Conservation (phyloP, 768 basidiomycete species). For the Floccularia luteovirens region DNA sequence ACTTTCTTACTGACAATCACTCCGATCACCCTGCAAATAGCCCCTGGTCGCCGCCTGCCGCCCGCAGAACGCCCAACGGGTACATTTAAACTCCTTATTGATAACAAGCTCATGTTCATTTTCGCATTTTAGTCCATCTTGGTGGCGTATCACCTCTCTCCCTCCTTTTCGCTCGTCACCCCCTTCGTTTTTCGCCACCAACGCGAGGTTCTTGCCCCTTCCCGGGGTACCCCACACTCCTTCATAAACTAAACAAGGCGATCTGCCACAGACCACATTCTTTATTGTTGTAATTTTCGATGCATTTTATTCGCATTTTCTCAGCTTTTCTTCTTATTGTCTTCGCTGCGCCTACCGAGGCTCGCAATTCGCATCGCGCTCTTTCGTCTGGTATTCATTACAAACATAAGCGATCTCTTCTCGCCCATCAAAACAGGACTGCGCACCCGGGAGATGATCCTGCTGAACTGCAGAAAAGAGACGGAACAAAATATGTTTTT, state of each 20-base stretch:
- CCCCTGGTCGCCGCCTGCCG: no score
- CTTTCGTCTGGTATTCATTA: background rate
- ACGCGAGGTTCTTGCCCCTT: conserved; percentile 4
- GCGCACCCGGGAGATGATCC: conserved; percentile 11
- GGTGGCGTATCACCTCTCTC: background rate
- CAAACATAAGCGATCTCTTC: conserved; percentile 9
- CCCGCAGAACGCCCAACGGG: conserved; percentile 1
- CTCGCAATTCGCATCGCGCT: background rate
- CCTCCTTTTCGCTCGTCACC: background rate
- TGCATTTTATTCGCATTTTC: conserved; percentile 6
- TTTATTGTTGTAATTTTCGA: conserved; percentile 5
- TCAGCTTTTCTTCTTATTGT: conserved; percentile 3
- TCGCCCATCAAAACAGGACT: conserved; percentile 10
- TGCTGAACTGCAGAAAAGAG: conserved; percentile 25
- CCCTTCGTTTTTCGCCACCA: background rate
- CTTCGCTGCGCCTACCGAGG: conserved; percentile 2
- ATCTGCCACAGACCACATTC: conserved; percentile 7
- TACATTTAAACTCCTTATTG: background rate
- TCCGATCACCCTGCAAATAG: no score
- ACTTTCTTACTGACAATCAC: no score
- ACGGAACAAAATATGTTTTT: conserved; percentile 40
- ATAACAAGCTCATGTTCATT: background rate
- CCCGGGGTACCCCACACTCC: no score
- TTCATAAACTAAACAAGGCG: conserved; percentile 9
- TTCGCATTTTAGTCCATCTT: background rate